Evolutionary conservation across 192 early-diverging fungal genomes (phyloP).

Genomic region (Phlyctochytrium arcticum): DNA sequence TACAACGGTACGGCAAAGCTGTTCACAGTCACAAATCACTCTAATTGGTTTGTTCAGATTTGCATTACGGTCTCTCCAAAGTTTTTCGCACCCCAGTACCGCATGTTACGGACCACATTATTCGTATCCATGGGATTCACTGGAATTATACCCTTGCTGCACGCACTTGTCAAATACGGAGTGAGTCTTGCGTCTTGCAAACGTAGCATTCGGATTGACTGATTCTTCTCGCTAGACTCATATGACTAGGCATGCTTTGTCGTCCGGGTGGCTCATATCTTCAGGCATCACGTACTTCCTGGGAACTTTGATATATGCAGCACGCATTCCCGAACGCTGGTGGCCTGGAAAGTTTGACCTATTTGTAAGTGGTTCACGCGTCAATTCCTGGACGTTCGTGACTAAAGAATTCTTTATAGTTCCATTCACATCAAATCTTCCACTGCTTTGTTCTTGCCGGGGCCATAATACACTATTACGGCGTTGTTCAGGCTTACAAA

Average conservation of each 20-base stretch:
- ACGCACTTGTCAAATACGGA: slow-evolving; percentile 22
- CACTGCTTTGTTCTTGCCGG: slow-evolving; percentile 78
- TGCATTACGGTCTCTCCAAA: slow-evolving; percentile 22
- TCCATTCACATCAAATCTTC: slow-evolving; percentile 87
- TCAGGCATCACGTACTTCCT: slow-evolving; percentile 71
- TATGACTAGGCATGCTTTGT: slow-evolving; percentile 20
- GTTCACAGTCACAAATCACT: neutral
- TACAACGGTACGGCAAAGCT: slow-evolving; percentile 46
- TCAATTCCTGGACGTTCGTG: neutral
- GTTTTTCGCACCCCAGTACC: slow-evolving; percentile 24
- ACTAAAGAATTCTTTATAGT: neutral
- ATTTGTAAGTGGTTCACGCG: slow-evolving; percentile 37
- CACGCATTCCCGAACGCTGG: slow-evolving; percentile 80
- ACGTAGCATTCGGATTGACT: neutral
- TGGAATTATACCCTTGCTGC: slow-evolving; percentile 15
- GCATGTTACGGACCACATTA: slow-evolving; percentile 15
- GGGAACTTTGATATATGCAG: slow-evolving; percentile 85
- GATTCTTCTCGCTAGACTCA: neutral
- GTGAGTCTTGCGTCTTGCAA: slow-evolving; percentile 7
- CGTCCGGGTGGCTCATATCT: slow-evolving; percentile 13
- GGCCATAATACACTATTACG: slow-evolving; percentile 60
- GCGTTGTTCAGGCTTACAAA: slow-evolving; percentile 15
- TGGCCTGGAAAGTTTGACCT: slow-evolving; percentile 81
- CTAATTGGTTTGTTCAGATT: neutral
- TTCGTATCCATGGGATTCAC: slow-evolving; percentile 24